Evolutionary conservation across 1,284 basidiomycete species (phyloP).

Genomic region (Dichomitus squalens): DNA sequence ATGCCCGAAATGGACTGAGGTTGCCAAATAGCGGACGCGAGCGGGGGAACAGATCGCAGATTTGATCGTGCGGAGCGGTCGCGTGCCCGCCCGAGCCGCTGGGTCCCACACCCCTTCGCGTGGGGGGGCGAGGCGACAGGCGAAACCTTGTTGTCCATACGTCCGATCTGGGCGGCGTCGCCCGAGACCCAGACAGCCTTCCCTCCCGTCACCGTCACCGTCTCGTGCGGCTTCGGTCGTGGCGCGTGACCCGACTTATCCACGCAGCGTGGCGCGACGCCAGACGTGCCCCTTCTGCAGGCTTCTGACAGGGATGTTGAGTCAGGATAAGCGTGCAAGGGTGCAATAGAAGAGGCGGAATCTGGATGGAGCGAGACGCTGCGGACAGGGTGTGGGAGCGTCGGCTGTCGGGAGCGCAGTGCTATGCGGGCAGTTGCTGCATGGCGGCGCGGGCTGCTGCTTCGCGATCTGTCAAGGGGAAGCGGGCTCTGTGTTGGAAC

Average conservation of each 20-base stretch:
- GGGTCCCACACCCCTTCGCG: slow-evolving; percentile 7
- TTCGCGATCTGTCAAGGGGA: slow-evolving; percentile 23
- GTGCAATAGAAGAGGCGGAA: background rate
- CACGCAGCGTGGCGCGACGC: background rate
- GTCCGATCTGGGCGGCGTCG: slow-evolving; percentile 8
- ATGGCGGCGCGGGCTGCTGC: slow-evolving; percentile 12
- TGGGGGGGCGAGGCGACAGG: background rate
- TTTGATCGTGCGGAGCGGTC: slow-evolving; percentile 17
- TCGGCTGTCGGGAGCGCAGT: background rate
- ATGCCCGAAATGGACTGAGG: slow-evolving; percentile 13
- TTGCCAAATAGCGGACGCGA: slow-evolving; percentile 9
- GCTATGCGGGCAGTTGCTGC: background rate
- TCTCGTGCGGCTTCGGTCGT: background rate
- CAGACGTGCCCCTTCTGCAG: background rate
- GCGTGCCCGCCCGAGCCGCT: slow-evolving; percentile 12
- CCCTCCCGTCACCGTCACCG: background rate
- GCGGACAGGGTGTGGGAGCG: background rate
- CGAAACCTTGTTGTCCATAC: background rate
- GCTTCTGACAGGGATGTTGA: background rate
- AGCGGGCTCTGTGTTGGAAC: background rate
- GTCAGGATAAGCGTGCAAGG: background rate
- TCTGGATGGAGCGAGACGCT: background rate
- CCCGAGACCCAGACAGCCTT: background rate
- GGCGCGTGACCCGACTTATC: background rate
- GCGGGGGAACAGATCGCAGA: slow-evolving; percentile 24